Percentiles rank a stretch among this genome's conserved stretches.
phyloP scores from a whole-genome alignment of 1,284 basidiomycete genomes.

The Papiliotrema flavescens region DNA sequence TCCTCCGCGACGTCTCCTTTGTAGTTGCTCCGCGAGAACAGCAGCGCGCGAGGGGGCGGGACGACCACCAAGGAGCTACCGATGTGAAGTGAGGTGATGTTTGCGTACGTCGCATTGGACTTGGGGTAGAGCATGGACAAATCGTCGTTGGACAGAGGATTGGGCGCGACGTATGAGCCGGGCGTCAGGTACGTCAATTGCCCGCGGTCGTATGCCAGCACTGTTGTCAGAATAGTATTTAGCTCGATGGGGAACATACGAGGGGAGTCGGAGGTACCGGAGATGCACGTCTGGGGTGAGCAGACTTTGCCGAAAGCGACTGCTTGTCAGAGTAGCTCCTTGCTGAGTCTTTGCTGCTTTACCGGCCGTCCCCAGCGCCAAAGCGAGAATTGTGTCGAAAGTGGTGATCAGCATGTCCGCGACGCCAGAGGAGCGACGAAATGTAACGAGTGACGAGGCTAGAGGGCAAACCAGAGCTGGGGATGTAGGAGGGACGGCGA shows the following conservation, averaged over 20 bases:
- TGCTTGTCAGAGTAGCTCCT: background rate
- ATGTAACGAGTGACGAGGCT: too few relatives aligned
- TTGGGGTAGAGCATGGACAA: background rate
- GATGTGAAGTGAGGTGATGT: background rate
- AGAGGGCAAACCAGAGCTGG: too few relatives aligned
- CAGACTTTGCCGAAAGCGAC: background rate
- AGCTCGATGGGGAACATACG: background rate
- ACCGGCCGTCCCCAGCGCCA: too few relatives aligned
- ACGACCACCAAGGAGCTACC: constrained; percentile 7
- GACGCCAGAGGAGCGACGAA: too few relatives aligned
- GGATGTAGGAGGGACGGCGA: too few relatives aligned
- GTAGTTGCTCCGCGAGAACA: constrained; percentile 16
- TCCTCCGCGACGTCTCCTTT: constrained; percentile 13
- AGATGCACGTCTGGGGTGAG: constrained; percentile 1
- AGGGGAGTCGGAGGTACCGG: background rate
- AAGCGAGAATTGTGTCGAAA: too few relatives aligned
- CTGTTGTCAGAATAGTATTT: background rate
- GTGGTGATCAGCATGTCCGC: too few relatives aligned
- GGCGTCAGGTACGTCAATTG: background rate
- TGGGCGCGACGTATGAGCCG: background rate
- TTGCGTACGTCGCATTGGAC: background rate
- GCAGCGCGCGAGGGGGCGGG: constrained; percentile 20
- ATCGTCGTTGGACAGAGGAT: background rate
- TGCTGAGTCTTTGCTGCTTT: too few relatives aligned
- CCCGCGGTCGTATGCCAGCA: background rate